Percentiles rank a stretch among this genome's conserved stretches.
These are phyloP conservation scores for Annulohypoxylon nitens DNA, from an alignment of 495 filamentous ascomycete species.

Conservation along the genomic window DNA sequence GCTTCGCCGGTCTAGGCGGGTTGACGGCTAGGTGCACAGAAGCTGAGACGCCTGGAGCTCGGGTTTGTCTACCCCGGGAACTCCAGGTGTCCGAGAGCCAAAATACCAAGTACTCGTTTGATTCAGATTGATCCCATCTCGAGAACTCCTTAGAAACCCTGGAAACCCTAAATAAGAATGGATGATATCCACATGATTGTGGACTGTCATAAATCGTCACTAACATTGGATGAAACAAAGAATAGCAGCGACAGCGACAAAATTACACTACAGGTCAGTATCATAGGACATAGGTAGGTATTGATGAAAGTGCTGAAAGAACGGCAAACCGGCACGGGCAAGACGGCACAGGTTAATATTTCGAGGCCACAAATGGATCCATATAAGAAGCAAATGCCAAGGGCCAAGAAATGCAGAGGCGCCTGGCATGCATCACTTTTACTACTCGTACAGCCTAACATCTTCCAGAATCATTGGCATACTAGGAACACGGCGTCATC, in stretches of 20 bases:
- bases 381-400: conserved; percentile 29
- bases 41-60: conserved; percentile 25
- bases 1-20: background rate
- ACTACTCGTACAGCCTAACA: background rate
- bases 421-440: background rate
- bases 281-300: background rate
- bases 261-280: background rate
- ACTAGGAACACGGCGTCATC: background rate
- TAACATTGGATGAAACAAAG: background rate
- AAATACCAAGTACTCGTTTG: background rate
- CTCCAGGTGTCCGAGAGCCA: conserved; percentile 24
- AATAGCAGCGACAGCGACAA: background rate
- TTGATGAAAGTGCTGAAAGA: background rate
- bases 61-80: conserved; percentile 28
- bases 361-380: conserved; percentile 13
- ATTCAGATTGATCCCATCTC: conserved; percentile 28
- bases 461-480: conserved; percentile 3
- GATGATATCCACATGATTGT: conserved; percentile 1
- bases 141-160: background rate
- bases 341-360: conserved; percentile 20
- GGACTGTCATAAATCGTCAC: background rate
- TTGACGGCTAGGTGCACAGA: background rate
- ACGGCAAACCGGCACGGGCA: conserved; percentile 32
- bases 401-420: conserved; percentile 19
- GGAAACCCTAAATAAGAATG: conserved; percentile 3